Evolutionary conservation across 805 yeast genomes (phyloP).

Genomic region (Yarrowia bubula): DNA sequence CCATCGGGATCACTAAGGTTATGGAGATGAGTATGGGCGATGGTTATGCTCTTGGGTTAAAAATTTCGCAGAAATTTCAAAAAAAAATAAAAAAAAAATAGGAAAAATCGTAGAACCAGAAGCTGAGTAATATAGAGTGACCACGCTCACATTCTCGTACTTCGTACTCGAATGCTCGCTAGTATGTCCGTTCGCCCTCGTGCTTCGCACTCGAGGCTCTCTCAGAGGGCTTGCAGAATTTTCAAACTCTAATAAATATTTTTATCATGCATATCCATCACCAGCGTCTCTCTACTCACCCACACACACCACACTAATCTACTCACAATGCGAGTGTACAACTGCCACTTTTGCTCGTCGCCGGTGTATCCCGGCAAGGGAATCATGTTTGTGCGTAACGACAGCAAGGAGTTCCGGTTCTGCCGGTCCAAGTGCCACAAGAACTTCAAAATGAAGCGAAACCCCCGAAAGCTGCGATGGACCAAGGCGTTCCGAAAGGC

Average conservation of each 20-base stretch:
- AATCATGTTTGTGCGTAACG: conserved; percentile 96
- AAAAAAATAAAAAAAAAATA: too few relatives aligned
- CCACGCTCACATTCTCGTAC: too few relatives aligned
- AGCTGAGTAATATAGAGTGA: too few relatives aligned
- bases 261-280: background rate
- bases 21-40: too few relatives aligned
- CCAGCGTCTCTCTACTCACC: background rate
- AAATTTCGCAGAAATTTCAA: too few relatives aligned
- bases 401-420: conserved; percentile 95
- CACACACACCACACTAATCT: background rate
- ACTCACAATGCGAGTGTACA: conserved; percentile 43
- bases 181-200: too few relatives aligned
- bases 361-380: conserved; percentile 70
- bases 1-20: too few relatives aligned
- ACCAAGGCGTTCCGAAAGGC: conserved; percentile 98
- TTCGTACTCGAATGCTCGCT: too few relatives aligned
- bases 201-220: too few relatives aligned
- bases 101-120: too few relatives aligned
- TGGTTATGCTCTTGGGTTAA: too few relatives aligned
- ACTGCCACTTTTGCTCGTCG: conserved; percentile 80
- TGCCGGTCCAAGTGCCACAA: conserved; percentile 98
- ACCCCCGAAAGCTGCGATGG: conserved; percentile 97
- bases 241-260: conserved; percentile 23
- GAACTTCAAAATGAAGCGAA: conserved; percentile 95
- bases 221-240: conserved; percentile 11